Evolutionary conservation across 805 yeast species (phyloP), one percentile per base, ranked within the genome.

Genomic region (Candida chauliodis): DNA sequence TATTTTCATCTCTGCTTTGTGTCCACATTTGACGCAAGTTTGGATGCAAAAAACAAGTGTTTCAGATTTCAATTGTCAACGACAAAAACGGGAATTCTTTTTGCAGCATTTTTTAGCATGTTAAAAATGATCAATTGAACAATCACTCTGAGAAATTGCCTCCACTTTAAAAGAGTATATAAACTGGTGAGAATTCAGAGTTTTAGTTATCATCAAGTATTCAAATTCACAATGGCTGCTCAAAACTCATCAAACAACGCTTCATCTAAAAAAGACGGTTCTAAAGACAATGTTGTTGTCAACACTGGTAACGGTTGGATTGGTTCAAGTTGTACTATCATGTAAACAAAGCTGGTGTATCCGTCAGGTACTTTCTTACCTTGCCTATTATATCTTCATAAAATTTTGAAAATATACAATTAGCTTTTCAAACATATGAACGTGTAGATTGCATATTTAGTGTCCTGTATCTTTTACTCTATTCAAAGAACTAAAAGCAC

Each of bases 161-260:
- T n/a, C 16, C 32, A n/a, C 5, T 10, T n/a, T 18, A 27, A 7
- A 7, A 8, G 10, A n/a, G 10, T 27, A 27, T 27, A 27, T 27
- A 27, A 27, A 16, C 8, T 5, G 10, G 5, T 15, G 18, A 14
- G 15, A 27, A 13, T n/a, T n/a, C n/a, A n/a, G n/a, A n/a, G n/a
- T n/a, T n/a, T n/a, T n/a, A n/a, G n/a, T n/a, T n/a, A n/a, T n/a
- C n/a, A n/a, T n/a, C n/a, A n/a, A n/a, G n/a, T n/a, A n/a, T n/a
- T n/a, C n/a, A n/a, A 27, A 30, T 11, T 21, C 9, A 14, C n/a
- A 36, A 36, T 36, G 39, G 35, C 40, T 36, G 40, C 40, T 36
- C 40, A 36, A 36, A 23, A 30, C 14, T 20, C 26, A 16, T 18
- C 19, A 15, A 36, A 36, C 40, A 28, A 26, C 8, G 29, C 37